Percentiles rank a stretch among this genome's conserved stretches.
Evolutionary conservation across 352 stramenopile genomes (phyloP).

Genomic region (Pythium dissotocum): DNA sequence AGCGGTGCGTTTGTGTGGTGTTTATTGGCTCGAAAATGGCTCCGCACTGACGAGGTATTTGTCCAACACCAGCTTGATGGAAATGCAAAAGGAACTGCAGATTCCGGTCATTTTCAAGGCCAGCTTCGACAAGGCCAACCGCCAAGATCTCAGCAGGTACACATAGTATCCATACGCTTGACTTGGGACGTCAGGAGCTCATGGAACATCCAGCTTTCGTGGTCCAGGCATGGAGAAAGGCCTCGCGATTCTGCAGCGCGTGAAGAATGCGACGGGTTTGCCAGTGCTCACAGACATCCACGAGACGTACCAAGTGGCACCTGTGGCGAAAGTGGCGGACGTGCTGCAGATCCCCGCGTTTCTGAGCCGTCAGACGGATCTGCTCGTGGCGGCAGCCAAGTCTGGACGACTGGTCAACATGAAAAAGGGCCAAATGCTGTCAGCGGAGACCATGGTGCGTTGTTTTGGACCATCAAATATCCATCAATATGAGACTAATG

Average conservation of each 20-base stretch:
- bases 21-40: neutral
- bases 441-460: slow-evolving; percentile 75
- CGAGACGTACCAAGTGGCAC: slow-evolving; percentile 76
- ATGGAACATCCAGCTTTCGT: slow-evolving; percentile 49
- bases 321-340: slow-evolving; percentile 70
- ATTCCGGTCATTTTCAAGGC: slow-evolving; percentile 89
- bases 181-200: neutral
- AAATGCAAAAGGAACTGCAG: slow-evolving; percentile 50
- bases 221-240: slow-evolving; percentile 71
- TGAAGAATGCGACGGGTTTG: slow-evolving; percentile 71
- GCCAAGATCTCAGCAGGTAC: slow-evolving; percentile 68
- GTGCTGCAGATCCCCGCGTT: slow-evolving; percentile 89
- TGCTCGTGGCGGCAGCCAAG: slow-evolving; percentile 74
- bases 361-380: slow-evolving; percentile 87
- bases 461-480: neutral
- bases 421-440: slow-evolving; percentile 90
- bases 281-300: slow-evolving; percentile 87
- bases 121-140: slow-evolving; percentile 90
- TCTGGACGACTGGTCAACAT: slow-evolving; percentile 84
- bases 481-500: neutral
- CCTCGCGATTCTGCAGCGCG: slow-evolving; percentile 69
- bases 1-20: slow-evolving; percentile 36
- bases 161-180: neutral
- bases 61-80: slow-evolving; percentile 39
- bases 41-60: neutral